A percentile compares a stretch with the other conserved stretches of the same genome.
Evolutionary conservation across 345 rosid genomes (phyloP).

Genomic region (Gossypium arboreum): DNA sequence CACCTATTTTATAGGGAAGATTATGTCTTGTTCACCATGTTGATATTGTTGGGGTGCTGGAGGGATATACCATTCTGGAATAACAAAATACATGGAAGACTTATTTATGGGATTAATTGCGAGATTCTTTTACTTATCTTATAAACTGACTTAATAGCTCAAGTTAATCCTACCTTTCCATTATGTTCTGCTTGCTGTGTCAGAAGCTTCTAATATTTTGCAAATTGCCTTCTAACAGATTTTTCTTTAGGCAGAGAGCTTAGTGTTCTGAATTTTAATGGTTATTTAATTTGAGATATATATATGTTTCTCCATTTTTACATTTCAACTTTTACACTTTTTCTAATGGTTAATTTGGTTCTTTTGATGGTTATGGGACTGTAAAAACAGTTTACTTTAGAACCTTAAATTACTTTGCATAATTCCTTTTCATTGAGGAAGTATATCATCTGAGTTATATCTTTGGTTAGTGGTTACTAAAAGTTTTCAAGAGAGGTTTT

Average conservation of each 20-base stretch:
- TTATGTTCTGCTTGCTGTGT: not conserved
- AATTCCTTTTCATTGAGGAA: not conserved
- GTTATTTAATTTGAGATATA: not conserved
- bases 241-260: not conserved
- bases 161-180: not conserved
- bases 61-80: not conserved
- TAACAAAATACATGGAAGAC: not conserved
- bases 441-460: not conserved
- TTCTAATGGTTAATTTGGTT: not conserved
- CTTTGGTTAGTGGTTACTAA: not conserved
- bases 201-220: not conserved
- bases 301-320: not conserved
- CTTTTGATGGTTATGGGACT: not conserved
- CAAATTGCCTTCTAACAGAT: not conserved
- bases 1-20: not conserved
- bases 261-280: not conserved
- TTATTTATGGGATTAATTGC: not conserved
- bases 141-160: not conserved
- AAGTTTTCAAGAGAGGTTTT: too few species aligned
- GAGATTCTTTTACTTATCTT: not conserved
- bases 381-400: not conserved
- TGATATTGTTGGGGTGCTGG: not conserved
- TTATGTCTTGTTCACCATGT: not conserved
- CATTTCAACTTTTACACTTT: not conserved
- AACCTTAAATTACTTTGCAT: conserved; percentile 3